These are phyloP conservation scores for Cyanidioschyzon merolae DNA, from an alignment of 23 red algal genomes.

Conservation along the genomic window DNA sequence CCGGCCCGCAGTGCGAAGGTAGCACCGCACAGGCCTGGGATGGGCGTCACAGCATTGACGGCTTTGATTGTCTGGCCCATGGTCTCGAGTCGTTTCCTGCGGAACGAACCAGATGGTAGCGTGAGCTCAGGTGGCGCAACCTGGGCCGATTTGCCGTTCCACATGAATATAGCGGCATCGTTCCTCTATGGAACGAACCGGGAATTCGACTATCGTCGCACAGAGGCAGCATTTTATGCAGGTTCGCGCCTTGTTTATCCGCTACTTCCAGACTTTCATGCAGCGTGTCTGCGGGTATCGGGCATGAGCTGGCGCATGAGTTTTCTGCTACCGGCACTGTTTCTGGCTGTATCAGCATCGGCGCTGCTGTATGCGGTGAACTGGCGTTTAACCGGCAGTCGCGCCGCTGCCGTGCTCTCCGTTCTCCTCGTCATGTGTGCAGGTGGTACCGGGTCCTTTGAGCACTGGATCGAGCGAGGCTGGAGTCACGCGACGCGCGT, in stretches of 20 bases:
- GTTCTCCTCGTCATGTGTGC: neutral
- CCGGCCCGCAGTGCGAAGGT: neutral
- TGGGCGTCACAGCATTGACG: neutral
- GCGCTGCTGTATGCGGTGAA: neutral
- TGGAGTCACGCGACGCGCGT: slow-evolving; percentile 5
- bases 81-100: neutral
- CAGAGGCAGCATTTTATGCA: slow-evolving; percentile 5
- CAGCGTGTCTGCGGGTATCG: neutral
- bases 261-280: neutral
- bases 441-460: slow-evolving; percentile 4
- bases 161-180: slow-evolving; percentile 12
- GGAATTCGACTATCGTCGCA: neutral
- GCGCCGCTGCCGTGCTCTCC: neutral
- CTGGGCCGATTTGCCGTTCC: slow-evolving; percentile 10
- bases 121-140: slow-evolving; percentile 1
- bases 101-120: neutral
- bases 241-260: neutral
- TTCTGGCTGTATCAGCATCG: neutral
- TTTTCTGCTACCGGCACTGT: neutral
- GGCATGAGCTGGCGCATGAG: neutral
- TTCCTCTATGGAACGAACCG: slow-evolving; percentile 2
- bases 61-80: neutral
- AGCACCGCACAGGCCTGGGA: neutral
- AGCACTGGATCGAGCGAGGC: neutral
- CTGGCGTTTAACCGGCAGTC: slow-evolving; percentile 1